Percentiles rank a stretch among this genome's conserved stretches.
Conservation (phyloP, 371 early-diverging fungal species). For the Haplosporangium sp. region DNA sequence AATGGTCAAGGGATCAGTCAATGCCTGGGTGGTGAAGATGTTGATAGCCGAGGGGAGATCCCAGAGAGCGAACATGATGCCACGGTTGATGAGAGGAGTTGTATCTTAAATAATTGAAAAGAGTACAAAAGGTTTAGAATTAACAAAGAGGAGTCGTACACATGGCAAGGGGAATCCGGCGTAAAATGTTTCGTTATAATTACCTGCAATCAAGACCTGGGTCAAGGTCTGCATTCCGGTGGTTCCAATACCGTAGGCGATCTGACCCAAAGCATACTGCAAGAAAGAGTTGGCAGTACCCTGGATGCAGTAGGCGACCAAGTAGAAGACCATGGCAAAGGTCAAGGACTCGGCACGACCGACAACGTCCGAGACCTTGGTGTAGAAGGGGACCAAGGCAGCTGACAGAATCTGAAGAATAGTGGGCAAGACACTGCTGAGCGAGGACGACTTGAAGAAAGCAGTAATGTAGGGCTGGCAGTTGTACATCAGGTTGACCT, state of each 20-base stretch:
- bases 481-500: constrained; percentile 42
- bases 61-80: constrained; percentile 46
- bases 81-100: constrained; percentile 40
- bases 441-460: constrained; percentile 34
- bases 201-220: constrained; percentile 61
- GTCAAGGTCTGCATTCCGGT: constrained; percentile 57
- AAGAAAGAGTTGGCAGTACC: constrained; percentile 52
- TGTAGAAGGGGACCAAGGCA: constrained; percentile 60
- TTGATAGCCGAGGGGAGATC: constrained; percentile 37
- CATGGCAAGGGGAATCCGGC: background rate
- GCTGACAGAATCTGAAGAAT: constrained; percentile 58
- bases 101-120: constrained; percentile 21
- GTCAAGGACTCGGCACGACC: constrained; percentile 58
- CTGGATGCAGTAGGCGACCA: constrained; percentile 54
- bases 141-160: background rate
- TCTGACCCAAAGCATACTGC: constrained; percentile 58
- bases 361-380: constrained; percentile 60
- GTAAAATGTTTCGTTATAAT: background rate
- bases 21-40: constrained; percentile 24
- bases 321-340: constrained; percentile 55
- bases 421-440: constrained; percentile 46
- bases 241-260: constrained; percentile 57
- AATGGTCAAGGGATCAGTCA: constrained; percentile 46
- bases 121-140: background rate
- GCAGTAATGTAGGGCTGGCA: constrained; percentile 33